phyloP scores from a whole-genome alignment of 139 green algal species.

The Tetraselmis striata region DNA sequence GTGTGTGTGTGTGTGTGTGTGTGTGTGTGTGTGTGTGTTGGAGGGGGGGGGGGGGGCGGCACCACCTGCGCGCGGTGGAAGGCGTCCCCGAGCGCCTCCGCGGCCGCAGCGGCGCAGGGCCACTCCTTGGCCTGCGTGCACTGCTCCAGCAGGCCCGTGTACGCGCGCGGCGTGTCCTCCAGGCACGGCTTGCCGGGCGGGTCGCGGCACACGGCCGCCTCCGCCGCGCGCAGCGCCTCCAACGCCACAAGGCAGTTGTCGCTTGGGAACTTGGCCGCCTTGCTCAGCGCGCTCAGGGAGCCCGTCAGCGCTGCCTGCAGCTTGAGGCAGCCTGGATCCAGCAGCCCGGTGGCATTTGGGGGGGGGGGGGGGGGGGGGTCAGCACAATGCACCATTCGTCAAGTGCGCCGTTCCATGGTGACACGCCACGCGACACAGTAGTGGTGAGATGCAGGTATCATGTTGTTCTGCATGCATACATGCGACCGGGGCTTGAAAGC shows the following conservation, averaged over 20 bases:
- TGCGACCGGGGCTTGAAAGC: no score
- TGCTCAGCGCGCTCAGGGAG: neutral
- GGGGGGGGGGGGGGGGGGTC: no score
- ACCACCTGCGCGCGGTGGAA: constrained; percentile 14
- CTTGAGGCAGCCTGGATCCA: neutral
- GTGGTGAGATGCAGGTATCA: no score
- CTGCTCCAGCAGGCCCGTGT: constrained; percentile 9
- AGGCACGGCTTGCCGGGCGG: neutral
- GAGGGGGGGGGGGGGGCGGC: no score
- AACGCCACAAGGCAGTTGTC: neutral
- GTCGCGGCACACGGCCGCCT: neutral
- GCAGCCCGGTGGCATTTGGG: no score
- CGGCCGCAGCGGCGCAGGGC: constrained; percentile 11
- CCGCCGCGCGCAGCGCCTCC: neutral
- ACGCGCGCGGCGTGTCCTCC: constrained; percentile 15
- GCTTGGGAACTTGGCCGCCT: neutral
- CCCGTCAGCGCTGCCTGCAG: neutral
- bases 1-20: neutral
- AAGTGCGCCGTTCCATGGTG: no score
- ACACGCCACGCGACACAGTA: no score
- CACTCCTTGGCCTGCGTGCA: neutral
- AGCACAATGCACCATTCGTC: no score
- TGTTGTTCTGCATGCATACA: no score
- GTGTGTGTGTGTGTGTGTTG: neutral
- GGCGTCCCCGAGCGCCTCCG: constrained; percentile 8